Conservation (phyloP, 352 stramenopile genomes). For the Pelagophyceae sp. region DNA sequence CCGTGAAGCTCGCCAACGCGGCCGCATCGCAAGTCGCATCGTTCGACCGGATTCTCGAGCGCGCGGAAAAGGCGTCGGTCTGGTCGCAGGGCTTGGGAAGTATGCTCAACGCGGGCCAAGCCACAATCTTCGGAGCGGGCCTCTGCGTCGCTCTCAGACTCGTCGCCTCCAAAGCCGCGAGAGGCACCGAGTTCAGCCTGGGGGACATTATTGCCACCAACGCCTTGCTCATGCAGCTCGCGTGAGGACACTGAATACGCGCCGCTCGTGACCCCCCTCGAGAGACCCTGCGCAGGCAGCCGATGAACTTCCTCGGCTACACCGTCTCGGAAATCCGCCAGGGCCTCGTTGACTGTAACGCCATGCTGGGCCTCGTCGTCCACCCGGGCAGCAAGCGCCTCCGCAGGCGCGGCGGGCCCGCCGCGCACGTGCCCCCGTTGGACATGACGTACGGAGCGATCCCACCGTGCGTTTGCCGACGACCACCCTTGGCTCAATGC, state of each 20-base stretch:
- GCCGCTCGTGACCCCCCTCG: no score
- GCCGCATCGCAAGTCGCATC: conserved; percentile 53
- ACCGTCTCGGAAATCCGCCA: conserved; percentile 21
- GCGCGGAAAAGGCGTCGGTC: neutral
- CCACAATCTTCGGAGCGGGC: conserved; percentile 60
- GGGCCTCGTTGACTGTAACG: conserved; percentile 9
- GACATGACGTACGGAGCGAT: no score
- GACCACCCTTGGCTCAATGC: no score
- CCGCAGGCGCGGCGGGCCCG: no score
- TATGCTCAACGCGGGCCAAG: conserved; percentile 63
- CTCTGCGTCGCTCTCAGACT: conserved; percentile 65
- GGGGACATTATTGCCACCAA: conserved; percentile 68
- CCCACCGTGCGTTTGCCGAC: no score
- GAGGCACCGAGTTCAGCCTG: conserved; percentile 44
- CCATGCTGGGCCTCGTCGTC: neutral
- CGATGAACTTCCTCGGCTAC: conserved; percentile 64
- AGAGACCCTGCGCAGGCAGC: no score
- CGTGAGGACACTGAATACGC: no score
- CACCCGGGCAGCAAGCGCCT: no score
- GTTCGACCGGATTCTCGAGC: conserved; percentile 48
- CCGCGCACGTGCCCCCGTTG: no score
- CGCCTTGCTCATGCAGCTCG: conserved; percentile 65
- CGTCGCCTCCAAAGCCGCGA: conserved; percentile 34
- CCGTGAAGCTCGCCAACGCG: conserved; percentile 65
- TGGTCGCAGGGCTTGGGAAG: conserved; percentile 32